Base-by-base conservation (phyloP, 2,329 filamentous ascomycete genomes). In the Trichothecium sympodiale region DNA sequence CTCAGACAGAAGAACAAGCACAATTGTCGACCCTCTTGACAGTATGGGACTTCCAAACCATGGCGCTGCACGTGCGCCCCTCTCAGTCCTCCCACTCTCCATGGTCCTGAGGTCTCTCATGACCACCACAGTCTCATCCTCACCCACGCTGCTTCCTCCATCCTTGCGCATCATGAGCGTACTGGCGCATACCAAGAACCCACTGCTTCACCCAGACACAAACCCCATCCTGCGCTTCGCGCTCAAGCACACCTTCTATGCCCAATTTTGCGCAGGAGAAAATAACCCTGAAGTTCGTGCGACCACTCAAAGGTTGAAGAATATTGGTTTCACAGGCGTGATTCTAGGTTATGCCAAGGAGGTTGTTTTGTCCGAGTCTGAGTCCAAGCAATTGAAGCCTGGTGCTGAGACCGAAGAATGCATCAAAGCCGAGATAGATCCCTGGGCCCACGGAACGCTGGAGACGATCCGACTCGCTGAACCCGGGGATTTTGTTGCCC, bases 201-300 rank as follows among this genome's bases (percentile, higher is more conserved):
- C 72, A 2, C 37, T 87, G 0, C 66, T 91, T 38, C 80, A 80
- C 54, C 78, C 86, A 4, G 85, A 93, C 51, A 67, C 62, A 35
- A 94, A 94, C 52, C 75, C 75, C 0, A 32, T 89, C 2, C 67
- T 94, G 13, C 71, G 77, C 30, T 73, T 65, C 40, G 52, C 87
- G 29, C 65, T 94, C 34, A 86, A 87, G 54, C 74, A 78, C 52
- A 93, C 85, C 0, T 87, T 94, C 49, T 94, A 94, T 55, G 77
- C 78, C 17, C 88, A 95, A 50, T 95, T 94, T 58, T 95, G 88
- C 56, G 85, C 84, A 0, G 88, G 88, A 18, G 82, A 87, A 58
- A 81, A 74, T 33, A 65, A 71, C 0, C 48, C 55, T 2, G 83
- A 94, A 56, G 80, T 93, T 2, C 63, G 66, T 29, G 59, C 54